These are phyloP conservation scores for Metschnikowia amazonensis DNA, from an alignment of 805 yeast genomes.

Conservation along the genomic window DNA sequence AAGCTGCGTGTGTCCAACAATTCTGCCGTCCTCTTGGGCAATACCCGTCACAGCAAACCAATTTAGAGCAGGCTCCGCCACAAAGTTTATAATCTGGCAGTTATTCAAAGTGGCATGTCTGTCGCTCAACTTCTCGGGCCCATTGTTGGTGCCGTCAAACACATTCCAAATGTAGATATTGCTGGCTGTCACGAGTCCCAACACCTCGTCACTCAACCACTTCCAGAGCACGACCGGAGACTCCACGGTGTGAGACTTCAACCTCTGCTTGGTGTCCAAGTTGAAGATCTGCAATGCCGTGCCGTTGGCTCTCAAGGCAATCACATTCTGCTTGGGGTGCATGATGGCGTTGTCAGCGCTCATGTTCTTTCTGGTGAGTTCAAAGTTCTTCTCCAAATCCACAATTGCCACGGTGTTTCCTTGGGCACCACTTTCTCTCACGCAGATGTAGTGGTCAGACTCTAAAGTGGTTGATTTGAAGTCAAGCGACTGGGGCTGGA, in stretches of 20 bases:
- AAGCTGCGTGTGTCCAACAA: conserved; percentile 94
- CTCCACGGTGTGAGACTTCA: conserved; percentile 79
- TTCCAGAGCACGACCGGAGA: conserved; percentile 95
- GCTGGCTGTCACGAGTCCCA: conserved; percentile 82
- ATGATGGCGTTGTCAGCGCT: conserved; percentile 95
- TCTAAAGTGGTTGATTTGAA: conserved; percentile 93
- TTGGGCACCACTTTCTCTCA: conserved; percentile 57
- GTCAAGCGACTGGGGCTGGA: conserved; percentile 78
- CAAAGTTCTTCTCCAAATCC: conserved; percentile 74
- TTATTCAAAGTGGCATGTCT: conserved; percentile 77
- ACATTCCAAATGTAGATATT: conserved; percentile 78
- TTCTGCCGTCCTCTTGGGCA: conserved; percentile 87
- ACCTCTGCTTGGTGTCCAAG: conserved; percentile 78
- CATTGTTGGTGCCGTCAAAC: conserved; percentile 69
- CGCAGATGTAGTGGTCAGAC: conserved; percentile 85
- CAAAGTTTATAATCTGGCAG: conserved; percentile 87
- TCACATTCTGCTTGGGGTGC: conserved; percentile 87
- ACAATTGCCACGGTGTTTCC: conserved; percentile 93
- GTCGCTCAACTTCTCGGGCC: conserved; percentile 78
- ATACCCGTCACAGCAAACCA: conserved; percentile 98
- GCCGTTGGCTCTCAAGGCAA: conserved; percentile 93
- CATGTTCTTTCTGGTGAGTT: conserved; percentile 87
- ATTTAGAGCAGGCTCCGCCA: conserved; percentile 69
- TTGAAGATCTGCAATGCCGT: conserved; percentile 94
- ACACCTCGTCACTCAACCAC: conserved; percentile 70